Conservation (phyloP, 129 eudicot genomes). For the Helianthus tuberosus region DNA sequence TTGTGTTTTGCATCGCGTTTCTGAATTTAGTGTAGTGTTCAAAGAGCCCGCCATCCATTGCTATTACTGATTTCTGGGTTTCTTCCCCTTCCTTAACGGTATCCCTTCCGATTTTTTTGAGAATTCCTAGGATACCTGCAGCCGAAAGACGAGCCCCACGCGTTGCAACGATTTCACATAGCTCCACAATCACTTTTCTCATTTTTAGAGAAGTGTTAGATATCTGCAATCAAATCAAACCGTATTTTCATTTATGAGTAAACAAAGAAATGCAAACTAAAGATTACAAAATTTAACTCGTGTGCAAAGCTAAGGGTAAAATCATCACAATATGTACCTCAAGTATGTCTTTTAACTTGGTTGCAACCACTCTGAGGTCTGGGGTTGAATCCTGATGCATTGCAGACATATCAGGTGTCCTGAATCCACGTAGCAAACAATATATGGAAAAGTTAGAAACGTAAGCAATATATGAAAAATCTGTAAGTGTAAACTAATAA, state of each 20-base stretch:
- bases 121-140: slow-evolving; percentile 83
- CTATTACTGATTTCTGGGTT: slow-evolving; percentile 63
- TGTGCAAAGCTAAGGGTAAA: not conserved
- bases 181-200: slow-evolving; percentile 64
- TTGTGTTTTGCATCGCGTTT: slow-evolving; percentile 48
- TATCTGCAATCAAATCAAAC: slow-evolving; percentile 41
- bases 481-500: not conserved
- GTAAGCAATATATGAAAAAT: no score
- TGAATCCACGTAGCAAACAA: slow-evolving; percentile 37
- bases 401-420: slow-evolving; percentile 91
- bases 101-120: slow-evolving; percentile 77
- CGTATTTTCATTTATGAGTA: not conserved
- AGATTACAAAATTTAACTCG: not conserved
- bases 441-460: not conserved
- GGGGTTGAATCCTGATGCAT: slow-evolving; percentile 91
- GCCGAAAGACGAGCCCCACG: slow-evolving; percentile 97
- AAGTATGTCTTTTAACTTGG: slow-evolving; percentile 73
- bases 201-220: slow-evolving; percentile 63
- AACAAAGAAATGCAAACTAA: not conserved
- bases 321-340: slow-evolving; percentile 46
- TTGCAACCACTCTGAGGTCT: slow-evolving; percentile 79
- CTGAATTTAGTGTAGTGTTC: slow-evolving; percentile 90
- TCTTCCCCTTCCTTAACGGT: slow-evolving; percentile 49
- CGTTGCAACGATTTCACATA: slow-evolving; percentile 74
- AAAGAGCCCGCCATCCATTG: slow-evolving; percentile 88